These are phyloP conservation scores for Zymoseptoria passerinii DNA, from an alignment of 2,329 filamentous ascomycete species.

Conservation along the genomic window DNA sequence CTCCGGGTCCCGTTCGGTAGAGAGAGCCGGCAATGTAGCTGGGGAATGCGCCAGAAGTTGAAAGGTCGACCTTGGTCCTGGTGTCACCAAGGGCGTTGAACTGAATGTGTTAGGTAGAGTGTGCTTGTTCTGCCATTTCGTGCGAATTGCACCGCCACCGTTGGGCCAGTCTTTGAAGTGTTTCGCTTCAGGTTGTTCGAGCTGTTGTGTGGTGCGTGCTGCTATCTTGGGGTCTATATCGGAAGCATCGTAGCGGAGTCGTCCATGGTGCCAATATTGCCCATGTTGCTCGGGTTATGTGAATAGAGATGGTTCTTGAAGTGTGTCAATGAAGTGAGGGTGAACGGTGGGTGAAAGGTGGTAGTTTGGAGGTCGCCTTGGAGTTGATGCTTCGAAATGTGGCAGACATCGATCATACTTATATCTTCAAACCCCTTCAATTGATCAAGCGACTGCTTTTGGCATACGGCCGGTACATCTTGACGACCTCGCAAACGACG, in stretches of 20 bases:
- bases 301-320: neutral
- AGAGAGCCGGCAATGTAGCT: constrained; percentile 61
- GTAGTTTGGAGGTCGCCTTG: neutral
- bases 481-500: neutral
- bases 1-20: constrained; percentile 66
- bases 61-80: constrained; percentile 43
- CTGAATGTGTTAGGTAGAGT: neutral
- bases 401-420: neutral
- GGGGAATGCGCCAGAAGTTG: constrained; percentile 59
- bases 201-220: neutral
- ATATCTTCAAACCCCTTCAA: neutral
- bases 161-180: constrained; percentile 1
- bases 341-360: neutral
- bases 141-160: neutral
- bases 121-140: neutral
- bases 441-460: neutral
- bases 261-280: neutral
- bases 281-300: neutral
- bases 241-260: neutral
- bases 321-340: neutral
- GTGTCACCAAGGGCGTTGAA: constrained; percentile 2
- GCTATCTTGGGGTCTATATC: neutral
- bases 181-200: neutral
- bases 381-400: neutral
- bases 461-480: neutral